Base-by-base conservation (phyloP, 202 grass and related monocot genomes). In the Miscanthus sacchariflorus region DNA sequence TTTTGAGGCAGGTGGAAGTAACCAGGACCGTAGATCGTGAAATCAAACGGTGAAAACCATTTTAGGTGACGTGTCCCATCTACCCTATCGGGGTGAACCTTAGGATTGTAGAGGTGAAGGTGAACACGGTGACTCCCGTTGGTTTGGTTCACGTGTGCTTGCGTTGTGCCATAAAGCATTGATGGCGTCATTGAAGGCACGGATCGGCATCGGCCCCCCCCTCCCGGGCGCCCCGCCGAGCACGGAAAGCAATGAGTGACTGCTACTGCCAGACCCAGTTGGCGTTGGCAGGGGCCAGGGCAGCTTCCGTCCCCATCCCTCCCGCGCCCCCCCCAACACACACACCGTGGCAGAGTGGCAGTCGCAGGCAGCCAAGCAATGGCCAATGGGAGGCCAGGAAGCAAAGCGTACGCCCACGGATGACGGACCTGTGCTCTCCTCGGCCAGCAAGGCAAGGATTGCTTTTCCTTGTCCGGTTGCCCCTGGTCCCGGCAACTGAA, bases 361-460 rank as follows among this genome's bases (percentile, higher is more conserved):
- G n/a, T 10, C 23, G 44, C 13, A 45, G 46, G 13, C 7, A 8
- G 72, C 5, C 15, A 18, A 1, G 25, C 7, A 25, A 77, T 73
- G 67, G 71, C 52, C 52, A 84, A 66, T 39, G 72, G n/a, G 72
- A 35, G 83, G 27, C 18, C 82, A 65, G 72, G 18, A 49, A 48
- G 72, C 42, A 38, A 84, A 50, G 40, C 25, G 82, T 76, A 15
- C 36, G 43, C 27, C 24, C 36, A 28, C 24, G 9, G 24, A 10
- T 9, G 6, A 64, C 35, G 81, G 17, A 63, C 81, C 70, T 33
- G 70, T 36, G 73, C 73, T 30, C 38, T 74, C 52, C 81, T 30
- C 24, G 73, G 61, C 45, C 28, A 9, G 82, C 87, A 89, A 58
- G 87, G 27, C 66, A 67, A 68, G 82, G 18, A 75, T 85, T 44